A percentile compares a stretch with the other conserved stretches of the same genome.
phyloP scores from a whole-genome alignment of 768 basidiomycete genomes.

The Psilocybe cubensis region DNA sequence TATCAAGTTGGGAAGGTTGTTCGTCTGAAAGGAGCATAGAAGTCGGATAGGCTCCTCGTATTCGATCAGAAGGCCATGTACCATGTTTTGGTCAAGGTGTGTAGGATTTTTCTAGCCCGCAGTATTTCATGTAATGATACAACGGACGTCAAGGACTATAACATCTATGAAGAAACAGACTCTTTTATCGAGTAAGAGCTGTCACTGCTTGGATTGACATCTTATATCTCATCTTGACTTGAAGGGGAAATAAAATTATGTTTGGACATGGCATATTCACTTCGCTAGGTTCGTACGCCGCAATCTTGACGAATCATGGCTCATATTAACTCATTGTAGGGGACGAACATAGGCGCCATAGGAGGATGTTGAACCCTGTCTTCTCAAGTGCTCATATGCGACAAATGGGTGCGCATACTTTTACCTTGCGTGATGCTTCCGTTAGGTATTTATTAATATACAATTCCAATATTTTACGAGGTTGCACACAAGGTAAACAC shows the following conservation, averaged over 20 bases:
- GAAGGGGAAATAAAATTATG: slow-evolving; percentile 17
- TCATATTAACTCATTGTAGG: slow-evolving; percentile 25
- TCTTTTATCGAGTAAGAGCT: slow-evolving; percentile 22
- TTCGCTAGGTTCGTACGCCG: slow-evolving; percentile 22
- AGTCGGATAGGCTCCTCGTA: slow-evolving; percentile 34
- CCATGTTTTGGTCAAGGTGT: slow-evolving; percentile 44
- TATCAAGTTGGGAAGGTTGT: neutral
- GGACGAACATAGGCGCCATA: slow-evolving; percentile 42
- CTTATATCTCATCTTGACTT: neutral
- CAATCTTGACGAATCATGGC: neutral
- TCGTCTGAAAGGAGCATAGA: slow-evolving; percentile 23
- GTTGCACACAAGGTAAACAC: slow-evolving; percentile 30
- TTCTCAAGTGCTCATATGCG: slow-evolving; percentile 46
- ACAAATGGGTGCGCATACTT: slow-evolving; percentile 32
- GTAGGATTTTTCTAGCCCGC: neutral
- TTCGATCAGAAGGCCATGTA: slow-evolving; percentile 50
- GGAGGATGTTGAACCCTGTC: slow-evolving; percentile 48
- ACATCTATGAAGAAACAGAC: slow-evolving; percentile 30
- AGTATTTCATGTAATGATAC: neutral
- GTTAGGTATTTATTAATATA: neutral
- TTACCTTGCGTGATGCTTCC: neutral
- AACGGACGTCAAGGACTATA: slow-evolving; percentile 27
- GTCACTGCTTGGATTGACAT: neutral
- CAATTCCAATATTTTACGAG: slow-evolving; percentile 37
- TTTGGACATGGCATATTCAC: slow-evolving; percentile 32